Base-by-base conservation (phyloP, 768 basidiomycete species). In the Royoungia palumana region DNA sequence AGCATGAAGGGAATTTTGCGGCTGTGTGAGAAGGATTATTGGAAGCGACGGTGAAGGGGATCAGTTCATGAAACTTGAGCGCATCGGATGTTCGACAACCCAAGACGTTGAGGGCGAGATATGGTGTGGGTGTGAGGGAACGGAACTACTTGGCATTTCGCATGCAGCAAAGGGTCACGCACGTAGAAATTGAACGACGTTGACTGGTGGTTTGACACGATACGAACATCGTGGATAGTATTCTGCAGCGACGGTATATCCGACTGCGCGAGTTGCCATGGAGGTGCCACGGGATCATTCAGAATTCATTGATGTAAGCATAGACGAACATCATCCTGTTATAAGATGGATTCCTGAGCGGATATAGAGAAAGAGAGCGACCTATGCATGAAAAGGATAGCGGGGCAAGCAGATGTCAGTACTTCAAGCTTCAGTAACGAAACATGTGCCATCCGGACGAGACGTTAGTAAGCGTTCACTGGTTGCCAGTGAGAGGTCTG, bases 261-360 rank as follows among this genome's bases (percentile, higher is more conserved):
- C n/a, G n/a, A n/a, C n/a, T n/a, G 41, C 34, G 19, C 54, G 40
- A 7, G 48, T 46, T 40, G 40, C 20, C 11, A 19, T 41, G 0
- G n/a, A n/a, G n/a, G n/a, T n/a, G n/a, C n/a, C n/a, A n/a, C n/a
- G n/a, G n/a, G n/a, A n/a, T n/a, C n/a, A n/a, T n/a, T n/a, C n/a
- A n/a, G n/a, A 49, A 56, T 37, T 63, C 56, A 27, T 58, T 62
- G 49, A 62, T 37, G 21, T 50, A 53, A 24, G 53, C 59, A 36
- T 58, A 59, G 43, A 61, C 61, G 12, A 63, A 63, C 62, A 58
- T 63, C 59, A 58, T 61, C 5, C 53, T 51, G 4, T 47, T 60
- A 32, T 56, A 60, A 1, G 61, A 56, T n/a, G n/a, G n/a, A n/a
- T n/a, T n/a, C n/a, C n/a, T n/a, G n/a, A n/a, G n/a, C n/a, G n/a